Evolutionary conservation across 441 rosid genomes (phyloP).

Genomic region (Mallotus repandus): DNA sequence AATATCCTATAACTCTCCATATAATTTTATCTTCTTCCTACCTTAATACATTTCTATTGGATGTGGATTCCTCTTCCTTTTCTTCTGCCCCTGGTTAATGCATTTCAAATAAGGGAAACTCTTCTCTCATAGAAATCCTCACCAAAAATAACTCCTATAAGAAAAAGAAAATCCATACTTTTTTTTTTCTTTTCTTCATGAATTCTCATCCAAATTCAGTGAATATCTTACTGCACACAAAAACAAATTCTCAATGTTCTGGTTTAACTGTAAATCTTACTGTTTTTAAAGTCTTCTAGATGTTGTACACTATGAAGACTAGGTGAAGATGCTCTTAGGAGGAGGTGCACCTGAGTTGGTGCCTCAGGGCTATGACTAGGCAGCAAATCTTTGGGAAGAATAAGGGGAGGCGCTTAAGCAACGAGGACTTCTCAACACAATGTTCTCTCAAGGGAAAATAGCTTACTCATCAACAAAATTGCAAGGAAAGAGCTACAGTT

Average conservation of each 20-base stretch:
- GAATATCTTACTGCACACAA: not conserved
- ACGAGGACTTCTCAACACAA: not conserved
- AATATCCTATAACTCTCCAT: too few species aligned
- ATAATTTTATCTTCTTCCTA: too few species aligned
- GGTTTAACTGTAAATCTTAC: not conserved
- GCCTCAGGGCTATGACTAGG: not conserved
- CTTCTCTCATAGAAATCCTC: too few species aligned
- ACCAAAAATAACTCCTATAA: too few species aligned
- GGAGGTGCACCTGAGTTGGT: not conserved
- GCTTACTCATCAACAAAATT: not conserved
- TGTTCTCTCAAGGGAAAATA: not conserved
- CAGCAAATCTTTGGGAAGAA: slow-evolving; percentile 2
- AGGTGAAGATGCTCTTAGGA: not conserved
- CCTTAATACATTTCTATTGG: too few species aligned
- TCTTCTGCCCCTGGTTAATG: too few species aligned
- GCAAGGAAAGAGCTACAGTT: not conserved
- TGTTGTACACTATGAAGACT: not conserved
- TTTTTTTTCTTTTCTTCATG: not conserved
- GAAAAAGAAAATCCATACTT: too few species aligned
- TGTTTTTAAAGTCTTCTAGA: not conserved
- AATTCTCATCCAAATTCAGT: not conserved
- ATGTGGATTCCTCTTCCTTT: too few species aligned
- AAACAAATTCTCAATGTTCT: not conserved
- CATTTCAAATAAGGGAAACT: too few species aligned
- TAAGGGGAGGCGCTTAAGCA: not conserved